Evolutionary conservation across 1,284 basidiomycete species (phyloP), one percentile per base, ranked within the genome.

Genomic region (Cryptococcus deneoformans): DNA sequence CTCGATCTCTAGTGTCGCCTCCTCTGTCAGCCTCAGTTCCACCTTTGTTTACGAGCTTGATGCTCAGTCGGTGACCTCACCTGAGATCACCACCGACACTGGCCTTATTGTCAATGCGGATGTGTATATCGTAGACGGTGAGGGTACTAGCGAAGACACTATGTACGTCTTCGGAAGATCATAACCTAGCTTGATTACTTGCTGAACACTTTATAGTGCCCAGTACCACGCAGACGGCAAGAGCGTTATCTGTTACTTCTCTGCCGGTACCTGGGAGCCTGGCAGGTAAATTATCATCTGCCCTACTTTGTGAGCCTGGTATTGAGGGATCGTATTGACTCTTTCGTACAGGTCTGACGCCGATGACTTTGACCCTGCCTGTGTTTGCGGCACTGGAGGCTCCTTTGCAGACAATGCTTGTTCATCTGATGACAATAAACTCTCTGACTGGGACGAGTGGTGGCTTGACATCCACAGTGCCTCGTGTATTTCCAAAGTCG

Each of bases 231-330:
- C 58, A 16, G 46, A 56, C 10, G 76, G 72, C 39, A 77, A 76
- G 58, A 71, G 60, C 36, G 74, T 77, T 38, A 60, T 72, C 8
- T 78, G 75, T 58, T 78, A 78, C 63, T 75, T 77, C 58, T 65
- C 60, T 2, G 74, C 73, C 36, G 75, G 75, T 14, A 67, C 64
- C 0, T 75, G 60, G 56, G 75, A 76, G 58, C 52, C 64, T n/a
- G 14, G 14, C 6, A 44, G 43, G 43, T 44, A n/a, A 12, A 24
- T 24, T 44, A n/a, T 44, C 43, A 44, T 44, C 3, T 44, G 8
- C 24, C 2, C 2, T 3, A 44, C 24, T 11, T 11, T 6, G 40
- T 4, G 12, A 8, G 39, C 24, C 29, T 29, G 29, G 29, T 5
- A 29, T 29, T 29, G 29, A 29, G 29, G 29, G 29, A 29, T 5